Conservation (phyloP, 176 grass and related monocot species). For the Saccharum officinarum region DNA sequence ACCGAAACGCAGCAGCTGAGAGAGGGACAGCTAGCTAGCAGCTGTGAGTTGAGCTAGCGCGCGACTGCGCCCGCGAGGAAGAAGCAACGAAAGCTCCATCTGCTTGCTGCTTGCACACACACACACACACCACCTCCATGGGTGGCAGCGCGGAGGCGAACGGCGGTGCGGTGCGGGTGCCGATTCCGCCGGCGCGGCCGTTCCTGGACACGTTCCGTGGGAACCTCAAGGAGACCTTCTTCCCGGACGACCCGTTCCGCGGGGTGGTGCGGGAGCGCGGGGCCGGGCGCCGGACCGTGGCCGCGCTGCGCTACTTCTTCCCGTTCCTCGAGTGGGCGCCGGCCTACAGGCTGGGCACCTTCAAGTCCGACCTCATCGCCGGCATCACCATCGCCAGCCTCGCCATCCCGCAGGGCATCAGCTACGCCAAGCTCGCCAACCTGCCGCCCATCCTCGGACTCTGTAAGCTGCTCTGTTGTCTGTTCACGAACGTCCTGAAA, state of each 20-base stretch:
- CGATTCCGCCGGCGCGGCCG: slow-evolving; percentile 56
- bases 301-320: slow-evolving; percentile 72
- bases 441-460: slow-evolving; percentile 83
- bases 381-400: slow-evolving; percentile 97
- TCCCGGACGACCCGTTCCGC: slow-evolving; percentile 90
- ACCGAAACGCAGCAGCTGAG: neutral
- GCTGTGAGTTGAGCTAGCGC: neutral
- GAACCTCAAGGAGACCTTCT: slow-evolving; percentile 93
- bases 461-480: slow-evolving; percentile 37
- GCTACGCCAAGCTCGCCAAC: slow-evolving; percentile 94
- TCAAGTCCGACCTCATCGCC: slow-evolving; percentile 83
- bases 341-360: slow-evolving; percentile 42
- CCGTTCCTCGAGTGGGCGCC: slow-evolving; percentile 74
- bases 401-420: slow-evolving; percentile 99
- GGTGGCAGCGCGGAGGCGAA: slow-evolving; percentile 41
- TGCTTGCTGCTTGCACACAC: neutral
- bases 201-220: slow-evolving; percentile 67
- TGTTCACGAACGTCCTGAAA: too few species aligned
- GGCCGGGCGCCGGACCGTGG: slow-evolving; percentile 8
- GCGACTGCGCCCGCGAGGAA: too few species aligned
- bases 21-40: neutral
- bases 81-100: neutral
- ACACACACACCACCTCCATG: neutral
- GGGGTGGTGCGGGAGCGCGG: slow-evolving; percentile 46
- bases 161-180: slow-evolving; percentile 33